Conservation (phyloP, 1,139 yeast species). For the Blastobotrys malaysiensis region DNA sequence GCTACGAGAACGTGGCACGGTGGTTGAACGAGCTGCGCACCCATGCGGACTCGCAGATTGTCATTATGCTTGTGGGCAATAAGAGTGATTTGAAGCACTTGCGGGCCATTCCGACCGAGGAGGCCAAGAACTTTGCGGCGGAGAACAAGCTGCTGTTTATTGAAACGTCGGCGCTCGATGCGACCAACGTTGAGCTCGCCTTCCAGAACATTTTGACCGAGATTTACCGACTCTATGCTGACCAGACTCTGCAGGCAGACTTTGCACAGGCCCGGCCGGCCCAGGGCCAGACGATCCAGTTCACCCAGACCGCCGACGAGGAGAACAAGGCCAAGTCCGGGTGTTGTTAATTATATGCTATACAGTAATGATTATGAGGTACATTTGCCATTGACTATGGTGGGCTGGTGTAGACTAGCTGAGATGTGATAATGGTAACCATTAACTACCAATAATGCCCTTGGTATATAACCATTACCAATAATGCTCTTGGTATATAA, state of each 20-base stretch:
- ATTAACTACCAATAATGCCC: too few relatives aligned
- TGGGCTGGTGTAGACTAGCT: background rate
- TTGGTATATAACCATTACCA: too few relatives aligned
- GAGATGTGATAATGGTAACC: too few relatives aligned
- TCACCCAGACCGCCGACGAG: constrained; percentile 91
- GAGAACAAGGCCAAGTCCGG: constrained; percentile 65
- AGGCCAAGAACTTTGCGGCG: constrained; percentile 89
- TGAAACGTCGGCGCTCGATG: constrained; percentile 94
- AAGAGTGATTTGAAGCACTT: constrained; percentile 93
- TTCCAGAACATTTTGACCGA: constrained; percentile 89
- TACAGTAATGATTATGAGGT: background rate
- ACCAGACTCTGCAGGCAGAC: constrained; percentile 38
- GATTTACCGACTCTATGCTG: constrained; percentile 79
- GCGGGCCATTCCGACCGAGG: constrained; percentile 97
- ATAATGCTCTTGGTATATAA: too few relatives aligned
- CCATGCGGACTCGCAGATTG: constrained; percentile 95
- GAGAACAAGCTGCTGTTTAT: constrained; percentile 90
- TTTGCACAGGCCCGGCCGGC: constrained; percentile 46
- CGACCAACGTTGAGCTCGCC: constrained; percentile 91
- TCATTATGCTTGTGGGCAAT: constrained; percentile 93
- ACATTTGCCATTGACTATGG: background rate
- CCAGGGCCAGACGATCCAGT: constrained; percentile 84
- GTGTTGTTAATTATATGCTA: constrained; percentile 30
- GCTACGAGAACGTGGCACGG: constrained; percentile 88
- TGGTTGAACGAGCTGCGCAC: constrained; percentile 96